phyloP scores from a whole-genome alignment of 148 eudicot species.

The Oxyria digyna region DNA sequence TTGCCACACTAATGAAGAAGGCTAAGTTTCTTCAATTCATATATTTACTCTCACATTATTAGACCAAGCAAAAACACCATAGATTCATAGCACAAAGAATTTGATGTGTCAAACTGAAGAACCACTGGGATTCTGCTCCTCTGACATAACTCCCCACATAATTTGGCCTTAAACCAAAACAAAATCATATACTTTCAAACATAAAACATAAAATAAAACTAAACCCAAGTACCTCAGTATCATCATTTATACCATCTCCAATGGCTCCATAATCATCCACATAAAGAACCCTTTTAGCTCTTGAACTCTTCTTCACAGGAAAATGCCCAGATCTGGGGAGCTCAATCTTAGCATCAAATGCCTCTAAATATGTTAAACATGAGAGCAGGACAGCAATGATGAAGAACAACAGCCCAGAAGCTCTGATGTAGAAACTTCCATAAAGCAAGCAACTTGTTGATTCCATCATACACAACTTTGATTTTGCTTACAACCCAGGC shows the following conservation, averaged over 20 bases:
- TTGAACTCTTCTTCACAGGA: neutral
- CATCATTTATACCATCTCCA: slow-evolving; percentile 52
- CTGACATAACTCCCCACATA: neutral
- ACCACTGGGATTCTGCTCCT: neutral
- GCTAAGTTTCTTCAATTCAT: neutral
- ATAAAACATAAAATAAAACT: neutral
- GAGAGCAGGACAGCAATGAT: slow-evolving; percentile 7
- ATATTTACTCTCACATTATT: neutral
- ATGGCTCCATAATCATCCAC: slow-evolving; percentile 37
- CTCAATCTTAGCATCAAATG: slow-evolving; percentile 31
- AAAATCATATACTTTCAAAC: neutral
- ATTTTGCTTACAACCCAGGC: neutral
- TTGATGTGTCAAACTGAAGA: neutral
- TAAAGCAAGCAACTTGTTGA: neutral
- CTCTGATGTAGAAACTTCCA: neutral
- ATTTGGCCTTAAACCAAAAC: neutral
- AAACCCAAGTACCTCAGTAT: slow-evolving; percentile 30
- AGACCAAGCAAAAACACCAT: neutral
- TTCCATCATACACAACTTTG: neutral
- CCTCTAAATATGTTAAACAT: slow-evolving; percentile 13
- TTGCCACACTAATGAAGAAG: neutral
- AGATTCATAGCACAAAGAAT: neutral
- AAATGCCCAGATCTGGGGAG: slow-evolving; percentile 26
- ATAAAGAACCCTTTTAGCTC: slow-evolving; percentile 16
- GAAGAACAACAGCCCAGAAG: neutral